Evolutionary conservation across 2,329 filamentous ascomycete genomes (phyloP).

Genomic region (Arthroderma uncinatum): DNA sequence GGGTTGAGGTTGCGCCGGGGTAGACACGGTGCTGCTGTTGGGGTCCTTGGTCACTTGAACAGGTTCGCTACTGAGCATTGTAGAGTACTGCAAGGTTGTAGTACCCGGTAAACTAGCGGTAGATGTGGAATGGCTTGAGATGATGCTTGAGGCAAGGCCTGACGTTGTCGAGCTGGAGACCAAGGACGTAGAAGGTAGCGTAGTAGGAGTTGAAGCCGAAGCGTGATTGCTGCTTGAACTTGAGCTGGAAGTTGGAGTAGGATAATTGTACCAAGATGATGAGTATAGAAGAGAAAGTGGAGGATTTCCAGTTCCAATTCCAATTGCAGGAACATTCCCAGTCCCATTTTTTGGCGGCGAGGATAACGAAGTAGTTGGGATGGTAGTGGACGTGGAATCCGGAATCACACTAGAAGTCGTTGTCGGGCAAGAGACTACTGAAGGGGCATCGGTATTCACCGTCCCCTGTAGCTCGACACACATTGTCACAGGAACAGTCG

Average conservation of each 20-base stretch:
- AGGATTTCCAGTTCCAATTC: not conserved
- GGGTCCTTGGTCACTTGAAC: not conserved
- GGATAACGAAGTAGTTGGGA: not conserved
- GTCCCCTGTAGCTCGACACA: conserved; percentile 8
- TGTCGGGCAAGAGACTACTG: not conserved
- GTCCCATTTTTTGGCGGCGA: not conserved
- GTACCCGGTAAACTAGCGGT: not conserved
- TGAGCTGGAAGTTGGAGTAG: not conserved
- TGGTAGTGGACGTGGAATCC: not conserved
- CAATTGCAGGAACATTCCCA: not conserved
- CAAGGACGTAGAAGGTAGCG: not conserved
- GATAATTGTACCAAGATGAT: not conserved
- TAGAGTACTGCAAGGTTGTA: not conserved
- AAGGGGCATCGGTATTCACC: not conserved
- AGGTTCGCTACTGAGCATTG: not conserved
- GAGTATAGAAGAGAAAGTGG: not conserved
- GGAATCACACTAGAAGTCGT: not conserved
- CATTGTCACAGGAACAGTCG: conserved; percentile 5
- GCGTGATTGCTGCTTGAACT: not conserved
- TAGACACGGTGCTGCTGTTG: not conserved
- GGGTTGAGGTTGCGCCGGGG: not conserved
- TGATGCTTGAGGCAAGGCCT: not conserved
- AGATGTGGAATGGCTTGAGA: not conserved
- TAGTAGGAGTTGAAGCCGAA: not conserved
- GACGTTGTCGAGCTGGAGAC: not conserved